phyloP scores from a whole-genome alignment of 2,329 filamentous ascomycete genomes.

The Ceratocystis alfenasii region DNA sequence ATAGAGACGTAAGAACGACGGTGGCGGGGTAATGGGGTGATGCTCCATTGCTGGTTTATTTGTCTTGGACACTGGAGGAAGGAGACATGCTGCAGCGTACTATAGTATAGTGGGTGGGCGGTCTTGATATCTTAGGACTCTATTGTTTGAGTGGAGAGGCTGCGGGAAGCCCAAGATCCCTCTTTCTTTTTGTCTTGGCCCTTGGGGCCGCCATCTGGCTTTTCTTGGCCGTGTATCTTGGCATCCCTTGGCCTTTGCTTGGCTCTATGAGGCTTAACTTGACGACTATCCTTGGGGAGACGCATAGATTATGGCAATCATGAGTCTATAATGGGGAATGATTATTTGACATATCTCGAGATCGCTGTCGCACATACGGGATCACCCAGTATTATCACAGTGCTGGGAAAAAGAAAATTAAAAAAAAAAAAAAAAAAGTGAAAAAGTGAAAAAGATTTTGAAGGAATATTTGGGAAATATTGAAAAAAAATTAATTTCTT shows the following conservation, averaged over 20 bases:
- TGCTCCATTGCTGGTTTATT: not conserved
- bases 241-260: constrained; percentile 2
- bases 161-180: not conserved
- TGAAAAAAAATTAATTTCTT: no score
- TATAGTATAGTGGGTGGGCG: not conserved
- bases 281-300: not conserved
- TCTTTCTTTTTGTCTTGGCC: not conserved
- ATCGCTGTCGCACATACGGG: no score
- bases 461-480: no score
- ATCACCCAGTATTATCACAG: no score
- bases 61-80: not conserved
- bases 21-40: not conserved
- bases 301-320: not conserved
- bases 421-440: no score
- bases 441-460: no score
- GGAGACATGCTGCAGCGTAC: no score
- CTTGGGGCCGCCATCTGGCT: not conserved
- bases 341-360: no score
- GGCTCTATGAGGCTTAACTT: constrained; percentile 3
- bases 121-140: not conserved
- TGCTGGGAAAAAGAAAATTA: no score
- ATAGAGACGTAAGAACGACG: not conserved
- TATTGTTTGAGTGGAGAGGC: not conserved
- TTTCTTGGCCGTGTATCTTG: not conserved
- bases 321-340: not conserved